Conservation (phyloP, 148 eudicot genomes). For the Camellia japonica region DNA sequence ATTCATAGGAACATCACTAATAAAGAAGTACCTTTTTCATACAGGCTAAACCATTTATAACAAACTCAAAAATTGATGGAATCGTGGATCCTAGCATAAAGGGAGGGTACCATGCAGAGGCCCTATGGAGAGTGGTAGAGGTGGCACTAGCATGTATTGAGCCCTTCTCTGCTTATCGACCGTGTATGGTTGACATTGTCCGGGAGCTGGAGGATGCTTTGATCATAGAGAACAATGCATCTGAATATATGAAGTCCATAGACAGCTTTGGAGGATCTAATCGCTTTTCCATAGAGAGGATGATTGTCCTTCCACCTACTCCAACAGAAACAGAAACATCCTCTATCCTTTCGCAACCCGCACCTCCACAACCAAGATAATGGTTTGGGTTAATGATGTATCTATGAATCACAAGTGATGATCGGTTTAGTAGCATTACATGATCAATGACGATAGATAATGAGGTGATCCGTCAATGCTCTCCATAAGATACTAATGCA, state of each 20-base stretch:
- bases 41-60: conserved; percentile 54
- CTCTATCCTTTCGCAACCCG: conserved; percentile 30
- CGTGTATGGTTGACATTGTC: conserved; percentile 53
- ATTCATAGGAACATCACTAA: background rate
- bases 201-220: conserved; percentile 62
- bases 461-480: background rate
- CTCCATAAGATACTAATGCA: conserved; percentile 1
- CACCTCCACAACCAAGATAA: conserved; percentile 56
- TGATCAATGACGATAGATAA: background rate
- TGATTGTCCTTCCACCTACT: conserved; percentile 31
- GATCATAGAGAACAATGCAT: conserved; percentile 56
- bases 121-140: conserved; percentile 63
- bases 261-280: conserved; percentile 52
- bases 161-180: conserved; percentile 47
- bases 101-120: conserved; percentile 53
- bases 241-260: conserved; percentile 54
- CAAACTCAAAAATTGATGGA: conserved; percentile 44
- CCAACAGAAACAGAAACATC: conserved; percentile 34
- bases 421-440: conserved; percentile 7
- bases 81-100: conserved; percentile 57
- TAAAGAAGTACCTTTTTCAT: conserved; percentile 1
- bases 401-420: background rate
- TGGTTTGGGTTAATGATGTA: background rate
- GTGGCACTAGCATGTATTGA: conserved; percentile 59
- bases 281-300: conserved; percentile 48